Conservation (phyloP, 2,329 filamentous ascomycete genomes). For the Ceratocystis eucalypticola region DNA sequence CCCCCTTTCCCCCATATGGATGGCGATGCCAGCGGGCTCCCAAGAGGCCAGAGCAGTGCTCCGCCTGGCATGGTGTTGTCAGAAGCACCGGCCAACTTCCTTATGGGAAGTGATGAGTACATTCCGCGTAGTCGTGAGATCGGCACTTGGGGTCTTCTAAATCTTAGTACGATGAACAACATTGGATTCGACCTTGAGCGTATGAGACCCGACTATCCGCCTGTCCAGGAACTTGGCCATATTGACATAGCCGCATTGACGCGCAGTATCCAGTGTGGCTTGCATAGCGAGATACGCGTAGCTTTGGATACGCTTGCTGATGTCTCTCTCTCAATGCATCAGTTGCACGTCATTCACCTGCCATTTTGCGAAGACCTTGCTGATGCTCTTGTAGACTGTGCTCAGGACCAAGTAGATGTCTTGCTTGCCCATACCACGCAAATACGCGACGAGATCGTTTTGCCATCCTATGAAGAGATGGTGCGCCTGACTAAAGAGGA, state of each 20-base stretch:
- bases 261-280: constrained; percentile 77
- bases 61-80: constrained; percentile 23
- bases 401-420: constrained; percentile 72
- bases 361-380: constrained; percentile 74
- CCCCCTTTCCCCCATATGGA: neutral
- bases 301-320: constrained; percentile 72
- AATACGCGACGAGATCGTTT: constrained; percentile 71
- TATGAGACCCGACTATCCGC: constrained; percentile 61
- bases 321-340: constrained; percentile 47
- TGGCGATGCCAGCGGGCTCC: neutral
- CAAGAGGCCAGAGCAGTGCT: constrained; percentile 24
- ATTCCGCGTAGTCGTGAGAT: constrained; percentile 41
- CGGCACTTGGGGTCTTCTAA: constrained; percentile 57
- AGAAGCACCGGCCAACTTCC: constrained; percentile 14
- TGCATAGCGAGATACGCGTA: constrained; percentile 77
- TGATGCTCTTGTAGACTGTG: constrained; percentile 78
- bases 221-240: constrained; percentile 63
- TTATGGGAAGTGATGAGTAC: constrained; percentile 33
- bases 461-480: constrained; percentile 79
- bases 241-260: constrained; percentile 85
- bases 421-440: constrained; percentile 76
- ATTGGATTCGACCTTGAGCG: constrained; percentile 53
- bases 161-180: constrained; percentile 49
- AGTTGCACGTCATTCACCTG: constrained; percentile 53
- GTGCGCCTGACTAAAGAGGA: constrained; percentile 66